These are phyloP conservation scores for Puccinellia tenuiflora DNA, from an alignment of 176 grass and related monocot species.

Conservation along the genomic window DNA sequence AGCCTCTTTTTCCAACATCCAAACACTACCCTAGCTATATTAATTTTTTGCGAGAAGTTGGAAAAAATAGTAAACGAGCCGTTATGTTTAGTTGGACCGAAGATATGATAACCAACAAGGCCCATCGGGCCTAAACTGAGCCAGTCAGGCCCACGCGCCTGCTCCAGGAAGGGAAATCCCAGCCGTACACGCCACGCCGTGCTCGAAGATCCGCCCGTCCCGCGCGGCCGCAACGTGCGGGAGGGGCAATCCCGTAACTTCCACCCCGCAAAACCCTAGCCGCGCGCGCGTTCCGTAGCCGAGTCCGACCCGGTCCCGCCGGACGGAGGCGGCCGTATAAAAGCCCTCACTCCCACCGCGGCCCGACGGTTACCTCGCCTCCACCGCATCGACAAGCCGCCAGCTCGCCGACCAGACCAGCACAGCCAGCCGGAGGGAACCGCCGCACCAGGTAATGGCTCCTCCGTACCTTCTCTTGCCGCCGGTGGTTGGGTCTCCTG, in stretches of 20 bases:
- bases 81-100: not conserved
- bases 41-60: too few species aligned
- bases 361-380: conserved; percentile 17
- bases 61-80: too few species aligned
- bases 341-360: not conserved
- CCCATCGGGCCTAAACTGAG: not conserved
- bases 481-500: not conserved
- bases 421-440: not conserved
- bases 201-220: conserved; percentile 11
- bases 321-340: conserved; percentile 44
- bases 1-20: too few species aligned
- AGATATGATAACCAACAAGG: not conserved
- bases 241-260: conserved; percentile 39
- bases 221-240: not conserved
- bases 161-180: not conserved
- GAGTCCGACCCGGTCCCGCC: conserved; percentile 36
- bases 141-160: too few species aligned
- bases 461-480: not conserved
- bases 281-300: conserved; percentile 22
- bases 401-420: not conserved
- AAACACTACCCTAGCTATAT: too few species aligned
- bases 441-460: not conserved
- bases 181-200: not conserved
- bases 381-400: conserved; percentile 9
- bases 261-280: conserved; percentile 37